Evolutionary conservation across 1,284 basidiomycete species (phyloP), one percentile per base, ranked within the genome.

Genomic region (Marasmius oreades): DNA sequence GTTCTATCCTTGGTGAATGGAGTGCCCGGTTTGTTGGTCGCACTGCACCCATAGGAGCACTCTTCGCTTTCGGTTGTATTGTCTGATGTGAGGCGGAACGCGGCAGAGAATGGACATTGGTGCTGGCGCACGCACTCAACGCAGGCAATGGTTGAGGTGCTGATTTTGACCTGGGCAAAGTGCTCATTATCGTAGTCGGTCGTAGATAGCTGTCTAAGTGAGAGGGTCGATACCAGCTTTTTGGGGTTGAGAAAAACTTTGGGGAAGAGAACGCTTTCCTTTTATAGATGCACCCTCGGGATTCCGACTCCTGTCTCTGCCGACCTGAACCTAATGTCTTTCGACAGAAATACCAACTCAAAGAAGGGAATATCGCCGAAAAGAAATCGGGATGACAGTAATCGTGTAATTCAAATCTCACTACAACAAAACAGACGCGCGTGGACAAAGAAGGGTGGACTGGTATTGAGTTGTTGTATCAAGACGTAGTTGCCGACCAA

Each of bases 271-370:
- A n/a, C n/a, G n/a, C 26, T 50, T 50, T n/a, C 47, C 47, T 50
- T 50, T 50, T 50, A 50, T 50, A 50, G 24, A 70, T 75, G 14
- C 70, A 81, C 50, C 66, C 66, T 16, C n/a, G n/a, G n/a, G n/a
- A n/a, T n/a, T n/a, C n/a, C n/a, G n/a, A n/a, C n/a, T n/a, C n/a
- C n/a, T n/a, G n/a, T n/a, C n/a, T n/a, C n/a, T n/a, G n/a, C n/a
- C n/a, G n/a, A n/a, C n/a, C n/a, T n/a, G n/a, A n/a, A n/a, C n/a
- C n/a, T n/a, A n/a, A n/a, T n/a, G n/a, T n/a, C n/a, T n/a, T n/a
- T n/a, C n/a, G n/a, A n/a, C n/a, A n/a, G n/a, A n/a, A n/a, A n/a
- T n/a, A n/a, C n/a, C n/a, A n/a, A n/a, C n/a, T n/a, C n/a, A n/a
- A n/a, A n/a, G n/a, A n/a, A n/a, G n/a, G n/a, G n/a, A n/a, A n/a